Conservation (phyloP, 1,139 yeast species). For the Meyerozyma carpophila region DNA sequence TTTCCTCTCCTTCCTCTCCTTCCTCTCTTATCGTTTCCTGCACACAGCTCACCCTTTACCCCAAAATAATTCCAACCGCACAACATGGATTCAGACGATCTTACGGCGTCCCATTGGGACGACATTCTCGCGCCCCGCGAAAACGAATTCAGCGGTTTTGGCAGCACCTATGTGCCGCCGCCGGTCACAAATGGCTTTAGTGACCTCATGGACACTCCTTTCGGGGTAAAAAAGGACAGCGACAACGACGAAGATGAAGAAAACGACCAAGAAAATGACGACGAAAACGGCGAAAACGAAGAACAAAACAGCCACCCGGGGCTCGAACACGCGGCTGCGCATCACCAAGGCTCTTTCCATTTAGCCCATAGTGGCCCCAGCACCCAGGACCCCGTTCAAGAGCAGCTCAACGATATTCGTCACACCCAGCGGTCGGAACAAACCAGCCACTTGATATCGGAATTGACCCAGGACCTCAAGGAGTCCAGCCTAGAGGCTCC, state of each 20-base stretch:
- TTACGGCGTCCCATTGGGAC: constrained; percentile 26
- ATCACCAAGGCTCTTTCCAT: background rate
- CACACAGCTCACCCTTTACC: background rate
- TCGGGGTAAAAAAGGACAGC: constrained; percentile 15
- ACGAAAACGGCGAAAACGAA: constrained; percentile 17
- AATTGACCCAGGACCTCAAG: constrained; percentile 30
- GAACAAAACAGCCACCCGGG: constrained; percentile 10
- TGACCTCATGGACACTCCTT: background rate
- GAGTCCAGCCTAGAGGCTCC: constrained; percentile 20
- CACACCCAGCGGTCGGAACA: constrained; percentile 33
- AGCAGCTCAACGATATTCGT: constrained; percentile 28
- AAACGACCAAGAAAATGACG: constrained; percentile 17
- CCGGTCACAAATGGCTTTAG: background rate
- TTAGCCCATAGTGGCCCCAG: background rate
- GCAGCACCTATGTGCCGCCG: constrained; percentile 3
- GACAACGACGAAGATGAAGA: constrained; percentile 16
- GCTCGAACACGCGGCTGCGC: constrained; percentile 6
- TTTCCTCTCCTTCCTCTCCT: too few relatives aligned
- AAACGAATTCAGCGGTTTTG: background rate
- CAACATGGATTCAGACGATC: constrained; percentile 19
- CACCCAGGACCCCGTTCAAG: constrained; percentile 10
- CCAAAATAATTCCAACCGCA: background rate
- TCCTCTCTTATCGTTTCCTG: background rate
- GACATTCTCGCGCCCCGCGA: constrained; percentile 15
- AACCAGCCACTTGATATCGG: constrained; percentile 29